A percentile compares a stretch with the other conserved stretches of the same genome.
These are phyloP conservation scores for Potentilla sterilis DNA, from an alignment of 306 rosid genomes.

Conservation along the genomic window DNA sequence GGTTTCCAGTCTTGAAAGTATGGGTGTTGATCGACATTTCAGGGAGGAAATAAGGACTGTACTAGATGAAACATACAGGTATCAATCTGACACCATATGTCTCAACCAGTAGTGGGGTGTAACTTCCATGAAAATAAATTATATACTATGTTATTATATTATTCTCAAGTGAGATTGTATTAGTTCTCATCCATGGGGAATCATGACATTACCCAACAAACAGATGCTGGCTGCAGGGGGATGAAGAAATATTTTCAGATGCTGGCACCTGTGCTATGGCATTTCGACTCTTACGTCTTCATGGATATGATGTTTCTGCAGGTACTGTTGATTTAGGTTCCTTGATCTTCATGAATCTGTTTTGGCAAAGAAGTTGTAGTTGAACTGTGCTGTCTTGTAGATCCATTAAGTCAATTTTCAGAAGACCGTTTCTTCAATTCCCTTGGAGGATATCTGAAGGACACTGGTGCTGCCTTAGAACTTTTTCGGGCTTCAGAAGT, in stretches of 20 bases:
- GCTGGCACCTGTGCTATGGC: slow-evolving; percentile 75
- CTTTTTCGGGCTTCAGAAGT: slow-evolving; percentile 71
- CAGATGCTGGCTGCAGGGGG: slow-evolving; percentile 67
- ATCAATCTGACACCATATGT: slow-evolving; percentile 22
- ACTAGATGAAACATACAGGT: slow-evolving; percentile 79
- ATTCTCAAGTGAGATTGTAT: slow-evolving; percentile 7
- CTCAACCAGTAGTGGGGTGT: slow-evolving; percentile 19
- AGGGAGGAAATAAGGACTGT: slow-evolving; percentile 56
- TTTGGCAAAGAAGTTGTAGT: neutral
- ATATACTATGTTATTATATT: neutral
- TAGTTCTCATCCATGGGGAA: slow-evolving; percentile 8
- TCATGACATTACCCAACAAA: slow-evolving; percentile 14
- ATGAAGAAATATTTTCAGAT: slow-evolving; percentile 63
- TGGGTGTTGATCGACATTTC: slow-evolving; percentile 73
- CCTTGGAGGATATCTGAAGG: slow-evolving; percentile 73
- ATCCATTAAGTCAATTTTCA: slow-evolving; percentile 57
- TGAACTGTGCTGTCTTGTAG: slow-evolving; percentile 38
- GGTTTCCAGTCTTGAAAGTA: slow-evolving; percentile 68
- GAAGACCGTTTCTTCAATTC: slow-evolving; percentile 54
- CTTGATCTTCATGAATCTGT: slow-evolving; percentile 20
- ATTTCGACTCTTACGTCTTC: slow-evolving; percentile 59
- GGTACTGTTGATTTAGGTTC: slow-evolving; percentile 29
- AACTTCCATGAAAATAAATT: neutral
- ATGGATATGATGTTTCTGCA: slow-evolving; percentile 77
- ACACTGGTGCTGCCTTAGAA: slow-evolving; percentile 57